These are phyloP conservation scores for Saitozyma sp. DNA, from an alignment of 768 basidiomycete genomes.

Conservation along the genomic window DNA sequence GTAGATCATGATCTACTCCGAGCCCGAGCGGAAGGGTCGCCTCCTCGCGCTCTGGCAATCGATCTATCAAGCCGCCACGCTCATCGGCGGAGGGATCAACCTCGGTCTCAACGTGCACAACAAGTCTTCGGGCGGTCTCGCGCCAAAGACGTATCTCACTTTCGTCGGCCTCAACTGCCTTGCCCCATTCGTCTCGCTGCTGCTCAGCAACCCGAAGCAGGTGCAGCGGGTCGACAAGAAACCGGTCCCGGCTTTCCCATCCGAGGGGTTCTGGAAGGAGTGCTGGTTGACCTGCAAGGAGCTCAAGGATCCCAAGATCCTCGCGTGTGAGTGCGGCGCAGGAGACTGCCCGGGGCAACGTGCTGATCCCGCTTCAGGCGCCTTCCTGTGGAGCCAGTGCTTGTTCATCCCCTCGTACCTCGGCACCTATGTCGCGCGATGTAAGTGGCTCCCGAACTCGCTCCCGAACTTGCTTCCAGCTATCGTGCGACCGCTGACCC, in stretches of 20 bases:
- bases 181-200: constrained; percentile 14
- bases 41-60: constrained; percentile 17
- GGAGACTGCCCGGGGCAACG: no score
- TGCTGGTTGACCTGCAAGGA: constrained; percentile 14
- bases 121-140: constrained; percentile 12
- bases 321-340: constrained; percentile 2
- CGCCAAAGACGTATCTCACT: constrained; percentile 18
- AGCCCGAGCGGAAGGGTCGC: constrained; percentile 14
- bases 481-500: no score
- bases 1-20: constrained; percentile 13
- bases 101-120: constrained; percentile 19
- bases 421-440: no score
- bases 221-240: constrained; percentile 19
- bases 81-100: constrained; percentile 20
- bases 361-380: no score
- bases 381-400: no score
- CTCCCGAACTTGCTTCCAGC: no score
- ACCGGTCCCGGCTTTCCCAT: constrained; percentile 14
- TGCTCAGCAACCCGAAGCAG: constrained; percentile 18
- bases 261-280: constrained; percentile 18
- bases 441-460: no score
- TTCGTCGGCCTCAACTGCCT: constrained; percentile 18
- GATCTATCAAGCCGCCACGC: constrained; percentile 8
- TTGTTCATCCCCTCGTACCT: no score
- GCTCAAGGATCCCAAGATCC: constrained; percentile 12